These are phyloP conservation scores for Somion occarium DNA, from an alignment of 1,284 basidiomycete genomes.

Conservation along the genomic window DNA sequence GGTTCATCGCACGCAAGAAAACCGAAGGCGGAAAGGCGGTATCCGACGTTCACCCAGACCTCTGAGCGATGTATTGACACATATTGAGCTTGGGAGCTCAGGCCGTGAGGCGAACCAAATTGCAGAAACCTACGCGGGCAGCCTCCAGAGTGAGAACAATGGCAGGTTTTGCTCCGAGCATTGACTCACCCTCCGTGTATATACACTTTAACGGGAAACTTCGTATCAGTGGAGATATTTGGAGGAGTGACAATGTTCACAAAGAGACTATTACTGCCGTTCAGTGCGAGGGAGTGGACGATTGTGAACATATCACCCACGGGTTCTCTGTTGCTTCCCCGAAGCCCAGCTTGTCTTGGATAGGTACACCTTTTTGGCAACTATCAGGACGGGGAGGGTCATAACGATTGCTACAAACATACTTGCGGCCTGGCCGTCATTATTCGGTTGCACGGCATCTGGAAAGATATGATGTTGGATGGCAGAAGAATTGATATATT, in stretches of 20 bases:
- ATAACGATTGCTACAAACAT: constrained; percentile 7
- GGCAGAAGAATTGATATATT: background rate
- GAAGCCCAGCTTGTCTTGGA: constrained; percentile 55
- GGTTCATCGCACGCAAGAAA: constrained; percentile 65
- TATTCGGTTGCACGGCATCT: constrained; percentile 59
- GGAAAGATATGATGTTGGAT: background rate
- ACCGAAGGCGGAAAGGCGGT: constrained; percentile 69
- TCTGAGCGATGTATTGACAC: constrained; percentile 58
- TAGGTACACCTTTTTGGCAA: constrained; percentile 32
- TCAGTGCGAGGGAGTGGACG: too few species aligned
- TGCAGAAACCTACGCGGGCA: constrained; percentile 59
- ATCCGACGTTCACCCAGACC: constrained; percentile 70
- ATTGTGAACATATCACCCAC: too few species aligned
- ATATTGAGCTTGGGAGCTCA: constrained; percentile 60
- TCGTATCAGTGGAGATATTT: constrained; percentile 39
- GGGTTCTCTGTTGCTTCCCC: constrained; percentile 69
- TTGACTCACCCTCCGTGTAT: constrained; percentile 63
- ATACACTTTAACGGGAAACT: constrained; percentile 68
- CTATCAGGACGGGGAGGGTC: constrained; percentile 2
- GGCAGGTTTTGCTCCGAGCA: background rate
- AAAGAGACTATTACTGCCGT: constrained; percentile 42
- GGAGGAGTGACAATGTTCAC: constrained; percentile 68
- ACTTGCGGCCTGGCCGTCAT: constrained; percentile 60
- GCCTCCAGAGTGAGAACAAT: background rate
- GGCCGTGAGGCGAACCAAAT: constrained; percentile 65